Percentiles rank a stretch among this genome's conserved stretches.
Conservation (phyloP, 495 filamentous ascomycete genomes). For the Hypomontagnella submonticulosa region DNA sequence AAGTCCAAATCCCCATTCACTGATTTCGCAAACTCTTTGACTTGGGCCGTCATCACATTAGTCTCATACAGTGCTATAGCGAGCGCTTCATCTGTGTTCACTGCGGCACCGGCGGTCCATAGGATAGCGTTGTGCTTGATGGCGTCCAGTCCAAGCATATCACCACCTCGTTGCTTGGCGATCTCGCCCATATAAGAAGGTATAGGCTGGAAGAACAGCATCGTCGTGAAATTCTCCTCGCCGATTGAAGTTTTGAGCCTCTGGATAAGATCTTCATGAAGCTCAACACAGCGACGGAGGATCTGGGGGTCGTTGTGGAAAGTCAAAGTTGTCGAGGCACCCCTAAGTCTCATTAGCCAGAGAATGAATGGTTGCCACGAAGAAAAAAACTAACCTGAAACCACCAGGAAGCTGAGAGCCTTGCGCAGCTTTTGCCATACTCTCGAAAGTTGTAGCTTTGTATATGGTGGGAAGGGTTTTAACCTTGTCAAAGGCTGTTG, state of each 20-base stretch:
- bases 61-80: constrained; percentile 25
- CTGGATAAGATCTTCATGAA: constrained; percentile 25
- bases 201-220: constrained; percentile 50
- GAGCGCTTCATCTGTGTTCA: constrained; percentile 18
- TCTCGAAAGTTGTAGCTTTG: constrained; percentile 16
- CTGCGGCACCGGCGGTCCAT: constrained; percentile 28
- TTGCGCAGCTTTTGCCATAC: constrained; percentile 36
- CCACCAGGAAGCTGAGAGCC: constrained; percentile 29
- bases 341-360: constrained; percentile 11
- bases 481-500: constrained; percentile 33
- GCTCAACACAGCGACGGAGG: constrained; percentile 21
- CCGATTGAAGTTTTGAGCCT: constrained; percentile 21
- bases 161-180: constrained; percentile 45
- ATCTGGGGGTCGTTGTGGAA: constrained; percentile 39
- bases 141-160: constrained; percentile 48
- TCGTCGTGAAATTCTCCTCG: constrained; percentile 15
- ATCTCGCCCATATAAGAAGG: constrained; percentile 40
- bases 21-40: constrained; percentile 32
- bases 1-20: constrained; percentile 46
- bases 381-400: constrained; percentile 6
- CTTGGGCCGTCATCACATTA: constrained; percentile 25
- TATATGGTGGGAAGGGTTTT: constrained; percentile 16
- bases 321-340: constrained; percentile 22
- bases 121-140: constrained; percentile 33
- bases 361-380: too few species aligned